These are phyloP conservation scores for Pyrenula massariospora DNA, from an alignment of 495 filamentous ascomycete species.

Conservation along the genomic window DNA sequence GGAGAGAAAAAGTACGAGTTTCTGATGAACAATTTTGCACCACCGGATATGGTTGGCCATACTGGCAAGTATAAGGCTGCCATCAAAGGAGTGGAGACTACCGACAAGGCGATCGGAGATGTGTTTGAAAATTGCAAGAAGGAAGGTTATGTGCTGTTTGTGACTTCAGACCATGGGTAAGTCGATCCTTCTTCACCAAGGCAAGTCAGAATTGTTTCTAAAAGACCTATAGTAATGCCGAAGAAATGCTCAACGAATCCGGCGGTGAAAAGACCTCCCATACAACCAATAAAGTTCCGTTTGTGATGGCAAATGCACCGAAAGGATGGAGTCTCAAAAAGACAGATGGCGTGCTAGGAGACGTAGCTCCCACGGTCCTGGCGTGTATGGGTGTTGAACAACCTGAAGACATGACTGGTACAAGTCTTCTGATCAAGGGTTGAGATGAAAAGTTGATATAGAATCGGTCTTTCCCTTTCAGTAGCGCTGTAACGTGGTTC, in stretches of 20 bases:
- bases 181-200: constrained; percentile 8
- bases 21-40: constrained; percentile 99
- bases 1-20: constrained; percentile 75
- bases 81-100: constrained; percentile 70
- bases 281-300: constrained; percentile 93
- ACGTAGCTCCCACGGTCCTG: constrained; percentile 88
- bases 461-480: too few relatives aligned
- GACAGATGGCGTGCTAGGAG: constrained; percentile 76
- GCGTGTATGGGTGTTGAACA: constrained; percentile 81
- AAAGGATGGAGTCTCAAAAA: constrained; percentile 80
- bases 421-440: constrained; percentile 70
- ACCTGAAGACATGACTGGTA: constrained; percentile 85
- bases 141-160: constrained; percentile 80
- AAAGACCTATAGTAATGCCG: constrained; percentile 57
- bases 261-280: constrained; percentile 95
- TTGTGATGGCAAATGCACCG: constrained; percentile 95
- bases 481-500: too few relatives aligned
- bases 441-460: too few relatives aligned
- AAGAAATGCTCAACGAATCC: constrained; percentile 96
- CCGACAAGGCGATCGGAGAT: constrained; percentile 84
- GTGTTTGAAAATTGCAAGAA: constrained; percentile 90
- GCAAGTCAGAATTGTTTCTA: neutral
- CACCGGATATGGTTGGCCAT: constrained; percentile 98
- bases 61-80: constrained; percentile 97
- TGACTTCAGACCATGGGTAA: constrained; percentile 89